Evolutionary conservation across 1,284 basidiomycete genomes (phyloP).

Genomic region (Ganoderma lingzhi): DNA sequence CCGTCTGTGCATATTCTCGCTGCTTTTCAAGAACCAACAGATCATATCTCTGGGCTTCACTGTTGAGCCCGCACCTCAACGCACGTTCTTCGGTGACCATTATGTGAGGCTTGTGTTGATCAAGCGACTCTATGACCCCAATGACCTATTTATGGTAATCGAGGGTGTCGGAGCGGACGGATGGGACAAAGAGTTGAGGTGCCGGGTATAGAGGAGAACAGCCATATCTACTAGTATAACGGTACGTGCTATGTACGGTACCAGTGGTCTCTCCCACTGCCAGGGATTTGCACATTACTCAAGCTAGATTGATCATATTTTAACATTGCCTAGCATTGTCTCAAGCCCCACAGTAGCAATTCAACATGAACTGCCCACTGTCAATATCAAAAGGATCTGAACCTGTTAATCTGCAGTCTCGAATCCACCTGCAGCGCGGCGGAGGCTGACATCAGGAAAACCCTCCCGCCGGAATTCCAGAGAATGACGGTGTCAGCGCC

Average conservation of each 20-base stretch:
- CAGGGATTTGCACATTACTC: background rate
- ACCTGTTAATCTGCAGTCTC: background rate
- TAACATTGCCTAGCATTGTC: background rate
- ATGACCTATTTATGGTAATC: constrained; percentile 49
- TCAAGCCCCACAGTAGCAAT: background rate
- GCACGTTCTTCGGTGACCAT: constrained; percentile 53
- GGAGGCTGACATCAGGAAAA: background rate
- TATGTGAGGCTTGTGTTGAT: constrained; percentile 48
- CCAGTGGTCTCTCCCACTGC: background rate
- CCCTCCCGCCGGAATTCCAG: no score
- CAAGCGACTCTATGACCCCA: constrained; percentile 53
- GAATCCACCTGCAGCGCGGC: background rate
- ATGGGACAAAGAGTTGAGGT: constrained; percentile 39
- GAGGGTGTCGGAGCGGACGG: constrained; percentile 54
- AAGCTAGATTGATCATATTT: no score
- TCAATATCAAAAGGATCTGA: background rate
- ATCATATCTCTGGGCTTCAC: constrained; percentile 43
- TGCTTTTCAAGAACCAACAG: background rate
- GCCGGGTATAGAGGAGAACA: constrained; percentile 14
- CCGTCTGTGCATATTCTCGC: background rate
- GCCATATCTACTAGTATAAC: no score
- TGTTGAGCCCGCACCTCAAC: constrained; percentile 48
- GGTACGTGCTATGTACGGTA: background rate
- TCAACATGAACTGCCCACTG: background rate
- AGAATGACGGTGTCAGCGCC: no score